phyloP scores from a whole-genome alignment of 257 asterid species.

The Paraleonurus japonicus region DNA sequence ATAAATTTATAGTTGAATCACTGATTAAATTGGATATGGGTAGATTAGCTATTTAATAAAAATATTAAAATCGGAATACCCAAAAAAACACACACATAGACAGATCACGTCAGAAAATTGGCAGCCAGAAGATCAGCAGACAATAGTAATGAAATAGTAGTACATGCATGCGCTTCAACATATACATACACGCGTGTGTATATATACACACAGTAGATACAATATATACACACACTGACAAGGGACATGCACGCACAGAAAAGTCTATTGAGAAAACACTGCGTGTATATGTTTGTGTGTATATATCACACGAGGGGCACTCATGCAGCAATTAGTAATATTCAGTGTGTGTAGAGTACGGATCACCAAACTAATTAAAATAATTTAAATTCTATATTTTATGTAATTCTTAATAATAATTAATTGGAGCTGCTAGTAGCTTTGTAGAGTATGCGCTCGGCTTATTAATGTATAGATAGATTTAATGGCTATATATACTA shows the following conservation, averaged over 20 bases:
- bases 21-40: too few species aligned
- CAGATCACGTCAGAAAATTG: constrained; percentile 21
- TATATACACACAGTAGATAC: not conserved
- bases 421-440: constrained; percentile 15
- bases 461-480: constrained; percentile 16
- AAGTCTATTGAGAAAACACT: not conserved
- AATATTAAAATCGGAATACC: not conserved
- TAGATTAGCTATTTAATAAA: too few species aligned
- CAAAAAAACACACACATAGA: not conserved
- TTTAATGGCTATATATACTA: not conserved
- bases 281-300: not conserved
- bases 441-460: constrained; percentile 30
- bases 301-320: constrained; percentile 19
- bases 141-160: constrained; percentile 22
- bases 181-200: not conserved
- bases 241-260: constrained; percentile 16
- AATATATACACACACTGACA: constrained; percentile 13
- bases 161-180: not conserved
- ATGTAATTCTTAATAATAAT: not conserved
- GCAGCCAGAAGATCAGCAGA: constrained; percentile 19
- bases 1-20: too few species aligned
- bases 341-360: constrained; percentile 11
- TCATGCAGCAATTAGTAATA: constrained; percentile 26
- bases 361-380: not conserved
- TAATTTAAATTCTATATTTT: not conserved